Base-by-base conservation (phyloP, 306 rosid species). In the Chamaecrista fasciculata region DNA sequence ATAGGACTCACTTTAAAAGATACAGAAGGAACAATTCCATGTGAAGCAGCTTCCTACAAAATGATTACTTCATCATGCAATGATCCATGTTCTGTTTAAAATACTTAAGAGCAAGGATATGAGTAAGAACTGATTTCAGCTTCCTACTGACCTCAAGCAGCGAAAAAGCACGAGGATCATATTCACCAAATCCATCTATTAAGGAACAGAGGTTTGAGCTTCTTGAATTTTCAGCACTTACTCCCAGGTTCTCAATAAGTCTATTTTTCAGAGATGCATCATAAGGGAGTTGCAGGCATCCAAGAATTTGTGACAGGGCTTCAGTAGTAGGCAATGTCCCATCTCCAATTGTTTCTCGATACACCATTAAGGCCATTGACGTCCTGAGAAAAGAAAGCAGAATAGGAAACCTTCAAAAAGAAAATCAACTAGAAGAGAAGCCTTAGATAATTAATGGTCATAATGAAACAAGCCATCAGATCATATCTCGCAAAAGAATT, bases 141-240 rank as follows among this genome's bases (percentile, higher is more conserved):
- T 71, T 52, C 79, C 63, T 44, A 78, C 94, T 72, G 69, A 94
- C 99, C 99, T 91, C 95, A 42, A 90, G 84, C 75, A 94, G 78
- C 34, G 99, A 90, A 76, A 85, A 91, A 34, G 83, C 92, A 24
- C 99, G 96, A 63, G 96, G 90, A 76, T 94, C 99, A 63, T 86
- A 91, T 88, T 88, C 95, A 67, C 97, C 95, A 83, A 94, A 94
- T 58, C 97, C 99, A 76, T 88, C 86, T 63, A 94, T 67, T 80
- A 94, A 76, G 60, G 99, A 88, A 78, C 77, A 74, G 70, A 91
- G 92, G 74, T 78, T 86, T 78, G 96, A 81, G 57, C 53, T 62
- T 76, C 75, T 73, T 51, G 95, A 82, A 66, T 65, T 20, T 59
- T 82, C 86, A 24, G 71, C 80, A 70, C 61, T 74, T 42, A 94